phyloP scores from a whole-genome alignment of 371 early-diverging fungal genomes.

The Syncephalastrum racemosum region DNA sequence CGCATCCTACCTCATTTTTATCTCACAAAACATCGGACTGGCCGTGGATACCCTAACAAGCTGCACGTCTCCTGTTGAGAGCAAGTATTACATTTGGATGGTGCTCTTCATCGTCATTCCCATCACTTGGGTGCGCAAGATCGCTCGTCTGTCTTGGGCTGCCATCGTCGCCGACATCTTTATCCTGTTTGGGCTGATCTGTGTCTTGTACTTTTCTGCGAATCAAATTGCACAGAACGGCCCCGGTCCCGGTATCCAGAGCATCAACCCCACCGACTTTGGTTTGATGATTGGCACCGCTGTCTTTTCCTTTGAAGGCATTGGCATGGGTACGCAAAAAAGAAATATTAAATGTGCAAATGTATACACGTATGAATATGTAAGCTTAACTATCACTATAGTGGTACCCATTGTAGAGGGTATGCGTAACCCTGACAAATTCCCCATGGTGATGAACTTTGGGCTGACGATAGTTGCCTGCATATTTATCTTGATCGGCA shows the following conservation, averaged over 20 bases:
- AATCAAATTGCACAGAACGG: slow-evolving; percentile 57
- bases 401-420: slow-evolving; percentile 60
- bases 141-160: slow-evolving; percentile 70
- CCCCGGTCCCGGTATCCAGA: slow-evolving; percentile 44
- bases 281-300: slow-evolving; percentile 83
- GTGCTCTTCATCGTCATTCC: slow-evolving; percentile 75
- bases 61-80: slow-evolving; percentile 51
- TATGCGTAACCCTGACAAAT: slow-evolving; percentile 63
- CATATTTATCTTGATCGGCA: slow-evolving; percentile 69
- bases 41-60: slow-evolving; percentile 60
- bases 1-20: slow-evolving; percentile 82
- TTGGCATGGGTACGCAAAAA: slow-evolving; percentile 36
- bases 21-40: slow-evolving; percentile 76
- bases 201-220: slow-evolving; percentile 67
- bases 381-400: slow-evolving; percentile 2
- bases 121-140: slow-evolving; percentile 74
- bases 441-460: slow-evolving; percentile 58
- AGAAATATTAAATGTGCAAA: not conserved
- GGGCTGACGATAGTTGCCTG: slow-evolving; percentile 60
- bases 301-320: slow-evolving; percentile 86
- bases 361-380: not conserved
- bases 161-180: slow-evolving; percentile 81
- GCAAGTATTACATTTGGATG: slow-evolving; percentile 65
- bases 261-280: slow-evolving; percentile 54
- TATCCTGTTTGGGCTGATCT: slow-evolving; percentile 73